Evolutionary conservation across 345 rosid species (phyloP), one percentile per base, ranked within the genome.

Genomic region (Eucalyptus tenuipes): DNA sequence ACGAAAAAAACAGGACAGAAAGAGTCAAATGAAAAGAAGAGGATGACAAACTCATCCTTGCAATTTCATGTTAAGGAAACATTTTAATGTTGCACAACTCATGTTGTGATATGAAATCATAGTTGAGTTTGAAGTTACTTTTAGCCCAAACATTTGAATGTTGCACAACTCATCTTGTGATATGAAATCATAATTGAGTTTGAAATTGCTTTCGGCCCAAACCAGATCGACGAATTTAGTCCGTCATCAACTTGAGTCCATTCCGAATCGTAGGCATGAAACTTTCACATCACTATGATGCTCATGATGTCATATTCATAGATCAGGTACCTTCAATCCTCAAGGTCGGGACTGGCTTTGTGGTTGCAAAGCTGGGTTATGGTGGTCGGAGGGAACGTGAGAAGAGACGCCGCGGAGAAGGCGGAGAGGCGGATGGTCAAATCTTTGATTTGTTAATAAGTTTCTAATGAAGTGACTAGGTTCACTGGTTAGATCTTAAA

Each of bases 401-500:
- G 89, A 89, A 29, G 89, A 89, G 91, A 91, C 92, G 29, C 91
- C 53, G 5, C 89, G 14, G 7, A 59, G 68, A 59, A 59, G 31
- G 31, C 31, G 0, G 15, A 25, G 66, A 5, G 66, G 66, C 66
- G 31, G 66, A 59, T 59, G 14, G 68, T 59, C 68, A 59, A 59
- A 59, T 59, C 64, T 25, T 25, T 57, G 16, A 27, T 59, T 27
- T 59, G 14, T 27, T 59, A 59, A 12, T 59, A 59, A 59, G 68
- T 59, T 59, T 59, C 68, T 27, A 59, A 59, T 59, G 14, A 59
- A 27, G n/a, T 61, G 33, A 61, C 15, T 61, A 6, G 33, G 68
- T 29, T 27, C 33, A 12, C 8, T 61, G 15, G 29, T 13, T 27
- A 61, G 68, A 61, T 61, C 33, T 61, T 61, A 6, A 61, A 27